Percentiles rank a stretch among this genome's conserved stretches.
These are phyloP conservation scores for Pseudoneurospora amorphoporcata DNA, from an alignment of 495 filamentous ascomycete genomes.

Conservation along the genomic window DNA sequence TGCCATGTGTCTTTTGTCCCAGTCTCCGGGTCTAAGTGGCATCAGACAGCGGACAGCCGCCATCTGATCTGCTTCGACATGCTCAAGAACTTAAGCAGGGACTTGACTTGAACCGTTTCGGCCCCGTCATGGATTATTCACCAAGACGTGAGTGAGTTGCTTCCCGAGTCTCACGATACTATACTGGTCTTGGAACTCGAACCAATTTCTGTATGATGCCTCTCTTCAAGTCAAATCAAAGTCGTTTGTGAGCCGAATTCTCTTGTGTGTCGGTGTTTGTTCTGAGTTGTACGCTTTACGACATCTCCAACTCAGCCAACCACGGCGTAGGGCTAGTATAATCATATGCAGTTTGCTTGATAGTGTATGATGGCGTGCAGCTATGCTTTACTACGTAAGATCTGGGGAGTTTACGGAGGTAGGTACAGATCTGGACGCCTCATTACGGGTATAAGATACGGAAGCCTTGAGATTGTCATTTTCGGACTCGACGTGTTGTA, in stretches of 20 bases:
- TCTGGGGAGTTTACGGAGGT: neutral
- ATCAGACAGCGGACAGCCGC: no score
- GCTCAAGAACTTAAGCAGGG: no score
- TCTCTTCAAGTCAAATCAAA: neutral
- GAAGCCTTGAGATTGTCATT: neutral
- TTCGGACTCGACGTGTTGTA: neutral
- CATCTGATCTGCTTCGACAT: no score
- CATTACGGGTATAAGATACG: neutral
- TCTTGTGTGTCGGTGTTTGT: neutral
- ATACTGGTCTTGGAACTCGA: neutral
- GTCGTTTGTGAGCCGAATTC: neutral
- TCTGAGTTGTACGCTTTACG: neutral
- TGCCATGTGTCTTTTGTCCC: no score
- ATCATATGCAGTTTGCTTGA: neutral
- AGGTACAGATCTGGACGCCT: neutral
- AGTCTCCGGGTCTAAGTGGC: no score
- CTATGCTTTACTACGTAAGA: neutral
- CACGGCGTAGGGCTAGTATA: neutral
- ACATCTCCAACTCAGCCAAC: neutral
- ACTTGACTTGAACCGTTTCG: no score
- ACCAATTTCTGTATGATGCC: neutral
- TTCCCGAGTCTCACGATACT: neutral
- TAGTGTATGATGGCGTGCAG: neutral
- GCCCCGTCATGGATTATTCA: neutral
- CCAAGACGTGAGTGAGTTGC: neutral